Base-by-base conservation (phyloP, 108 stramenopile species). In the Chaetoceros tenuissimus region DNA sequence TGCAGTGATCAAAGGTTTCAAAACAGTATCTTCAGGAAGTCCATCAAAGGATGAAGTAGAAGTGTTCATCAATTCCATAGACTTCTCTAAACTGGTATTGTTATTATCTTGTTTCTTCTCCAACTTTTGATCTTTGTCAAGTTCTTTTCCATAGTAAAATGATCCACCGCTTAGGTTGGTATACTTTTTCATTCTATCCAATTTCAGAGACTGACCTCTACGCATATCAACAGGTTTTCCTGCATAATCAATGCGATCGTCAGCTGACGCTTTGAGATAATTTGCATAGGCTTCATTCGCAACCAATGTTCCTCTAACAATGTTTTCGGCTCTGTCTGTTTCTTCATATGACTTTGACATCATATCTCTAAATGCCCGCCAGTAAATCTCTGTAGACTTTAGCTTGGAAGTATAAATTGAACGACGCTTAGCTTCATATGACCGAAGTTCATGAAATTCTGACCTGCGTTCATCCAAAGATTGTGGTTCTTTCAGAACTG, bases 281-380 rank as follows among this genome's bases (percentile, higher is more conserved):
- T 54, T 61, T 10, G 75, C 68, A 51, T 84, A 84, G 21, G 49
- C 20, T 40, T 61, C 53, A n/a, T 76, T 53, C 17, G 80, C 79
- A 31, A 68, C 66, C 18, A 68, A 60, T 54, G 75, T 79, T n/a
- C 82, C 85, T 67, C 71, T 54, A 10, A 84, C 54, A 27, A 87
- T 43, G 1, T 75, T 64, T 30, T 87, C 74, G 1, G 84, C 87
- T 23, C 80, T 74, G 29, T 55, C 66, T 0, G 87, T 89, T 59
- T 89, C 87, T 10, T 69, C 55, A 18, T 83, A n/a, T 21, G 62
- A 53, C 24, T 75, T 73, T 21, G 69, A 56, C 53, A 85, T 57
- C 28, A 89, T 63, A 2, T 80, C 75, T 18, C 83, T 73, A 61
- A 85, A 85, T 23, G 81, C 76, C 20, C 76, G 80, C 84, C 84